Evolutionary conservation across 805 yeast species (phyloP).

Genomic region (Nakazawaea ishiwadae): DNA sequence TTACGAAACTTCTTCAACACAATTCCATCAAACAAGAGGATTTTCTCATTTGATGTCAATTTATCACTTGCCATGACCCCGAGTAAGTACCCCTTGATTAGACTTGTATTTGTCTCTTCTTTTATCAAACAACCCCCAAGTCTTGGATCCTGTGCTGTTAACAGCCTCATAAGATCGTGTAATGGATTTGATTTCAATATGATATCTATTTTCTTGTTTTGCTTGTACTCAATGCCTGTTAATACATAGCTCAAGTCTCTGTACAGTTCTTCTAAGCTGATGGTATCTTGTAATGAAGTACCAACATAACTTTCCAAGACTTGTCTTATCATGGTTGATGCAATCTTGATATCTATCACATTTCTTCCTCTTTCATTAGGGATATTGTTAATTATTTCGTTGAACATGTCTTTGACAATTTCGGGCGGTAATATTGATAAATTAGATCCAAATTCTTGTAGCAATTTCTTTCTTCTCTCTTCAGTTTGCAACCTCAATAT

Average conservation of each 20-base stretch:
- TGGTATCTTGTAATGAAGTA: not conserved
- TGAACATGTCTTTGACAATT: not conserved
- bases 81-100: slow-evolving; percentile 4
- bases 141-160: not conserved
- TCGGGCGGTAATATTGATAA: not conserved
- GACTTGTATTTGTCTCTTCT: not conserved
- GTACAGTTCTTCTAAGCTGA: no score
- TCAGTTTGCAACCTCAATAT: not conserved
- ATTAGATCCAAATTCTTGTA: slow-evolving; percentile 2
- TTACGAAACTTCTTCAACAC: not conserved
- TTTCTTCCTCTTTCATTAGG: slow-evolving; percentile 2
- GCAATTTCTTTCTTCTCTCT: not conserved
- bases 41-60: slow-evolving; percentile 3
- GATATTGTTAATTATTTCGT: not conserved
- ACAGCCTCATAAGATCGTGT: no score
- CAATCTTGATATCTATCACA: not conserved
- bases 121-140: not conserved
- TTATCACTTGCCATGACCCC: slow-evolving; percentile 1
- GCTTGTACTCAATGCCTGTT: no score
- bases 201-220: no score
- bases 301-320: slow-evolving; percentile 5
- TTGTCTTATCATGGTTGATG: not conserved
- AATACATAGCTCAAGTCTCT: no score
- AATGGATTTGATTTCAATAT: no score
- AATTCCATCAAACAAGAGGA: not conserved